Conservation (phyloP, 2,329 filamentous ascomycete genomes). For the Aspergillus tubingensis region DNA sequence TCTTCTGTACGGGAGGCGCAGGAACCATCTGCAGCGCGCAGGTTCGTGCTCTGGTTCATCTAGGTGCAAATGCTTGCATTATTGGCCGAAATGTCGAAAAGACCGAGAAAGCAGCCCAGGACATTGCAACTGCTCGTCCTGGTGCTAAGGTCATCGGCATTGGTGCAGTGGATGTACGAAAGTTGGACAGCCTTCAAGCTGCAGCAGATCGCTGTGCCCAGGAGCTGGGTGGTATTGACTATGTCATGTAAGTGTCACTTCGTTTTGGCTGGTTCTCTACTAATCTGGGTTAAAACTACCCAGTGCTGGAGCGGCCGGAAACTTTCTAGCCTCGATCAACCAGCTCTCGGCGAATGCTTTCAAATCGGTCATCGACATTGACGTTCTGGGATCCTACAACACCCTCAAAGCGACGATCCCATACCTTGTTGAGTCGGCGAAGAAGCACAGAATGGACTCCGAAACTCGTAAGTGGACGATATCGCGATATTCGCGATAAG, state of each 20-base stretch:
- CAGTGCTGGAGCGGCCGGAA: constrained; percentile 90
- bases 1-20: constrained; percentile 93
- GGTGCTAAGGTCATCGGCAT: constrained; percentile 87
- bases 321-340: constrained; percentile 85
- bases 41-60: constrained; percentile 83
- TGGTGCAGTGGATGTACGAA: constrained; percentile 72
- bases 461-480: constrained; percentile 46
- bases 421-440: constrained; percentile 74
- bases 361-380: constrained; percentile 94
- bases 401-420: constrained; percentile 90
- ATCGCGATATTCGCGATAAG: neutral
- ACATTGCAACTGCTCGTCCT: constrained; percentile 75
- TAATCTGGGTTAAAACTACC: constrained; percentile 12
- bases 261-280: neutral
- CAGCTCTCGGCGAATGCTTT: constrained; percentile 86
- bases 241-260: constrained; percentile 69
- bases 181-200: constrained; percentile 66
- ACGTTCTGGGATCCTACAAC: constrained; percentile 90
- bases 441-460: constrained; percentile 61
- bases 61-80: constrained; percentile 93
- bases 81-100: constrained; percentile 87
- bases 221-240: constrained; percentile 87
- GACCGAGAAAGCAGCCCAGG: constrained; percentile 76
- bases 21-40: constrained; percentile 94
- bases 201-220: constrained; percentile 78